Evolutionary conservation across 495 filamentous ascomycete species (phyloP).

Genomic region (Podospora didyma): DNA sequence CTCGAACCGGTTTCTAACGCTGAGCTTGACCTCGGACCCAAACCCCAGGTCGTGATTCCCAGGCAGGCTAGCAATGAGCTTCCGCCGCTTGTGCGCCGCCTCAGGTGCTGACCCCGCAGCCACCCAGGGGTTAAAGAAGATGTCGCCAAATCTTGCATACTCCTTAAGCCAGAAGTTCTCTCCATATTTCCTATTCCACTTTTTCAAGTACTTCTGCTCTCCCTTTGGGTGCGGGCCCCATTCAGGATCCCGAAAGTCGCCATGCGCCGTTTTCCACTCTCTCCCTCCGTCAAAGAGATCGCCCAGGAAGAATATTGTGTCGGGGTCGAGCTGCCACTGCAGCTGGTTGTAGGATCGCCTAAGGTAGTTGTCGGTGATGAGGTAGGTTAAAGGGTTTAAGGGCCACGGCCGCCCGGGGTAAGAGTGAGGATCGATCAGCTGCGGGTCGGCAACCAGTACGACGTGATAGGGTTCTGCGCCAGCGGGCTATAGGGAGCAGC

Average conservation of each 20-base stretch:
- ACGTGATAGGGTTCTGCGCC: slow-evolving; percentile 79
- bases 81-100: slow-evolving; percentile 46
- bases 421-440: slow-evolving; percentile 93
- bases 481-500: slow-evolving; percentile 51
- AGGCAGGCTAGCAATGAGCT: slow-evolving; percentile 75
- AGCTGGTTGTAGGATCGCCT: slow-evolving; percentile 71
- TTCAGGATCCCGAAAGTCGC: slow-evolving; percentile 56
- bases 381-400: slow-evolving; percentile 69
- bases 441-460: slow-evolving; percentile 90
- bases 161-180: slow-evolving; percentile 79
- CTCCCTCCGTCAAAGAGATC: slow-evolving; percentile 96
- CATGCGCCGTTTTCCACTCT: slow-evolving; percentile 75
- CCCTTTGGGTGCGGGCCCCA: slow-evolving; percentile 48
- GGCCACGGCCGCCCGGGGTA: slow-evolving; percentile 94
- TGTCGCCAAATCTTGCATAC: slow-evolving; percentile 71
- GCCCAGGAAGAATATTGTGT: slow-evolving; percentile 84
- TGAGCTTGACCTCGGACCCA: slow-evolving; percentile 71
- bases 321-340: slow-evolving; percentile 65
- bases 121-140: slow-evolving; percentile 68
- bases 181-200: slow-evolving; percentile 68
- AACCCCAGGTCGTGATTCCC: slow-evolving; percentile 99
- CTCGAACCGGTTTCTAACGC: slow-evolving; percentile 77
- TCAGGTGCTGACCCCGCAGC: slow-evolving; percentile 30
- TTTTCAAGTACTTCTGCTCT: slow-evolving; percentile 52
- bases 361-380: slow-evolving; percentile 85